Percentiles rank a stretch among this genome's conserved stretches.
These are phyloP conservation scores for Aureobasidium sp. DNA, from an alignment of 2,329 filamentous ascomycete species.

Conservation along the genomic window DNA sequence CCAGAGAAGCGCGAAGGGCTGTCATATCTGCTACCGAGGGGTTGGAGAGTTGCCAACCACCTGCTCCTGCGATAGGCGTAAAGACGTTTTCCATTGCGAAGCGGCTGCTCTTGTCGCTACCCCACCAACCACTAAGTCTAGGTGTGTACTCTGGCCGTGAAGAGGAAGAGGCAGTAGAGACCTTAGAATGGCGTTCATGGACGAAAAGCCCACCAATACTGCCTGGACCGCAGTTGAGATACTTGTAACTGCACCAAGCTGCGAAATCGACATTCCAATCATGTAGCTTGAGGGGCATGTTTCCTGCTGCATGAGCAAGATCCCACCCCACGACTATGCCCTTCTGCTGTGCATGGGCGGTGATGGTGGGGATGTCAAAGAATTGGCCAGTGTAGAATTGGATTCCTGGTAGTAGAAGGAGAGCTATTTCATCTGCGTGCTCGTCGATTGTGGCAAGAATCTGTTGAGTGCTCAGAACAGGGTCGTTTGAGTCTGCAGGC, in stretches of 20 bases:
- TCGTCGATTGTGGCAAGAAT: conserved; percentile 66
- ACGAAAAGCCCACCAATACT: conserved; percentile 74
- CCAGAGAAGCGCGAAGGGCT: conserved; percentile 62
- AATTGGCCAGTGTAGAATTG: conserved; percentile 90
- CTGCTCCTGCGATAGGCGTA: conserved; percentile 66
- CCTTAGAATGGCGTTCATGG: conserved; percentile 61
- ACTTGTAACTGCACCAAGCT: conserved; percentile 92
- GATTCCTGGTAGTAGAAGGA: conserved; percentile 76
- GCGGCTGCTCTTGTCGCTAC: conserved; percentile 63
- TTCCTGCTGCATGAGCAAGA: conserved; percentile 77
- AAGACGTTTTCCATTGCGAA: conserved; percentile 82
- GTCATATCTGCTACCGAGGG: conserved; percentile 71
- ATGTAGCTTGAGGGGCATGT: conserved; percentile 69
- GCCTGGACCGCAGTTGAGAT: conserved; percentile 78
- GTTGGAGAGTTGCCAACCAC: conserved; percentile 79
- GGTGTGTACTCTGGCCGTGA: conserved; percentile 45
- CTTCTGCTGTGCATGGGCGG: conserved; percentile 60
- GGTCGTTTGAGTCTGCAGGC: conserved; percentile 42
- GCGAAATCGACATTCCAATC: conserved; percentile 91
- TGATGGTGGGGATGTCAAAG: conserved; percentile 75
- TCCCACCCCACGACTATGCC: conserved; percentile 79
- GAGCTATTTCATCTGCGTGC: conserved; percentile 62
- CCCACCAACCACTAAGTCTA: conserved; percentile 79
- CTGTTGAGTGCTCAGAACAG: conserved; percentile 60
- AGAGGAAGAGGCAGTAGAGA: conserved; percentile 24